A percentile compares a stretch with the other conserved stretches of the same genome.
These are phyloP conservation scores for Saussurea involucrata DNA, from an alignment of 129 eudicot genomes.

Conservation along the genomic window DNA sequence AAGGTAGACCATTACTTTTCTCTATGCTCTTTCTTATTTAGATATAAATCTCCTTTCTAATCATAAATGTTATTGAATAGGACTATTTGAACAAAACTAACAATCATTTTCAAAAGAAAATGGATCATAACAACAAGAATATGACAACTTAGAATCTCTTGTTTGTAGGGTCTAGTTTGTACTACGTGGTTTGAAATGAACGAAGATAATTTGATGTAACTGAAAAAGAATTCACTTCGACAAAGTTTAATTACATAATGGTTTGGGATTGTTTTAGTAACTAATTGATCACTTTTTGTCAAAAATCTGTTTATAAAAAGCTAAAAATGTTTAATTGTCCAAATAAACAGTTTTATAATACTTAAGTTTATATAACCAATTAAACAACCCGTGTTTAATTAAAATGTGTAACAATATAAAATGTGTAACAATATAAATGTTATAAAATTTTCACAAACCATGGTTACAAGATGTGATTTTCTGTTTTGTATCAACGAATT, in stretches of 20 bases:
- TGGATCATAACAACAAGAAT: background rate
- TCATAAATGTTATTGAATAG: background rate
- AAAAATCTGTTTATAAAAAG: background rate
- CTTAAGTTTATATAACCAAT: background rate
- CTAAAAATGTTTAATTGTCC: background rate
- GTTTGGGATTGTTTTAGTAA: background rate
- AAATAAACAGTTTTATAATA: background rate
- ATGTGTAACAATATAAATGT: background rate
- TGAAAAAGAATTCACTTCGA: background rate
- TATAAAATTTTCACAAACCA: background rate
- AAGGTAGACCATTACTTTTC: constrained; percentile 8
- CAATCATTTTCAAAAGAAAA: background rate
- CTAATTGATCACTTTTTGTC: background rate
- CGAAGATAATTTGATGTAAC: background rate
- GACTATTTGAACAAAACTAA: background rate
- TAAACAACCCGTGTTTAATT: too few relatives aligned
- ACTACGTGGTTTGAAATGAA: background rate
- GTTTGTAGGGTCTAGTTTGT: background rate
- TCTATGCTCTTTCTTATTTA: background rate
- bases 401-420: background rate
- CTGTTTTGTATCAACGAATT: background rate
- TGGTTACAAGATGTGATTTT: background rate
- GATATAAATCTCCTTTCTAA: background rate
- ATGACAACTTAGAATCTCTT: background rate
- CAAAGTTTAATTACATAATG: background rate